A percentile compares a stretch with the other conserved stretches of the same genome.
Conservation (phyloP, 2,329 filamentous ascomycete species). For the Xylaria sp. region DNA sequence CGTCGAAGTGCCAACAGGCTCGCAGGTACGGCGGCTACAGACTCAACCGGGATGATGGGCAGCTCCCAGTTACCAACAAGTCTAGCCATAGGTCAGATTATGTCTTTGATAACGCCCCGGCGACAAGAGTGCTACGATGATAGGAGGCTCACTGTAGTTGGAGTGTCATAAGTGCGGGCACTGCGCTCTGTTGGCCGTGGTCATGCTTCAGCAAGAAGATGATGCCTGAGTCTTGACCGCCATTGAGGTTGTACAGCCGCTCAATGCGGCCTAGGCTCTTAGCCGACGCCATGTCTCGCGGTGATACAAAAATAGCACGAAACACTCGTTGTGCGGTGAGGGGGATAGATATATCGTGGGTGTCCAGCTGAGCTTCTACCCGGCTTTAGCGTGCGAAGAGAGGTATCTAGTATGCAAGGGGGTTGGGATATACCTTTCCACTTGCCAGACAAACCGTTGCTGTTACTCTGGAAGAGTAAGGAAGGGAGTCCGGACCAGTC, state of each 20-base stretch:
- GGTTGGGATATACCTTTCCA: slow-evolving; percentile 47
- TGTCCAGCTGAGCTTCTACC: slow-evolving; percentile 57
- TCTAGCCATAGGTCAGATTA: slow-evolving; percentile 44
- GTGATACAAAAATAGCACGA: slow-evolving; percentile 56
- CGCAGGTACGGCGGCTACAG: slow-evolving; percentile 50
- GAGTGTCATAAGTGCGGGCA: slow-evolving; percentile 55
- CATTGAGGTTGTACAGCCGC: slow-evolving; percentile 56
- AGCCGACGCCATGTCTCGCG: slow-evolving; percentile 51
- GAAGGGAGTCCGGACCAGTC: slow-evolving; percentile 46
- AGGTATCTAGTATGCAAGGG: not conserved
- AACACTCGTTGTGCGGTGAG: slow-evolving; percentile 47
- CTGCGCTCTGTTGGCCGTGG: slow-evolving; percentile 43
- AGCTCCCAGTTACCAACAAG: slow-evolving; percentile 51
- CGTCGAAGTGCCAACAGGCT: slow-evolving; percentile 55
- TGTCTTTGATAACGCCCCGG: not conserved
- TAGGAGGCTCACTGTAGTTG: slow-evolving; percentile 56
- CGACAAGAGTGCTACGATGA: not conserved
- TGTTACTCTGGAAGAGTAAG: slow-evolving; percentile 42
- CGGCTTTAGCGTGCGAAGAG: slow-evolving; percentile 33
- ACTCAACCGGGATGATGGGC: slow-evolving; percentile 58
- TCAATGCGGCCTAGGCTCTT: slow-evolving; percentile 52
- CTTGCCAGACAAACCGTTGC: slow-evolving; percentile 16
- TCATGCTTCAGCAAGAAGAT: slow-evolving; percentile 57
- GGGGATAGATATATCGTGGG: slow-evolving; percentile 60
- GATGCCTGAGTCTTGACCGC: slow-evolving; percentile 55